phyloP scores from a whole-genome alignment of 306 rosid species.

The Dicorynia guianensis region DNA sequence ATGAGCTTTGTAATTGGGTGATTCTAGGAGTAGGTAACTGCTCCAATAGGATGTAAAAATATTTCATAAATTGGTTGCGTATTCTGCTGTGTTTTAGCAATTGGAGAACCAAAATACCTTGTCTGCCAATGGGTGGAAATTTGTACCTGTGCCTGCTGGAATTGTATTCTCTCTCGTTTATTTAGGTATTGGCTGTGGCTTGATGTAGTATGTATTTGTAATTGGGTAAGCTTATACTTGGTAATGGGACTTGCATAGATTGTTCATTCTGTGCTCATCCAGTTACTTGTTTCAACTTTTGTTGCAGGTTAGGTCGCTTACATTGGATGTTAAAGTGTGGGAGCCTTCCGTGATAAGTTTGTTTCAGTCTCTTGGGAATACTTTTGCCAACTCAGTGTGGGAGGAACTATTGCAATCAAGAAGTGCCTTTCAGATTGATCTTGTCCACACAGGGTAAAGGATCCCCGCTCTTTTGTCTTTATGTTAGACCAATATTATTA shows the following conservation, averaged over 20 bases:
- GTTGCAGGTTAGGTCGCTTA: constrained; percentile 93
- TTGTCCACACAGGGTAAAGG: constrained; percentile 85
- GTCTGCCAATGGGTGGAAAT: constrained; percentile 12
- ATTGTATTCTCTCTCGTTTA: neutral
- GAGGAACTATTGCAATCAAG: constrained; percentile 96
- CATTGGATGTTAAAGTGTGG: constrained; percentile 99
- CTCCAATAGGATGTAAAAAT: neutral
- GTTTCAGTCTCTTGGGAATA: constrained; percentile 96
- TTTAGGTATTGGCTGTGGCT: neutral
- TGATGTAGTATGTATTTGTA: neutral
- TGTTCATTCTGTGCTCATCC: constrained; percentile 15
- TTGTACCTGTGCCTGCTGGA: neutral
- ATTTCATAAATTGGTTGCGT: neutral
- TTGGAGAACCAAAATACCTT: constrained; percentile 14
- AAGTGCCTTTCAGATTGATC: constrained; percentile 90
- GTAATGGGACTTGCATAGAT: constrained; percentile 25
- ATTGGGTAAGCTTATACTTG: constrained; percentile 22
- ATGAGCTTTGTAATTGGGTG: constrained; percentile 20
- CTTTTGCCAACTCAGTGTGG: constrained; percentile 98
- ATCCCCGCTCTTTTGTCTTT: constrained; percentile 43
- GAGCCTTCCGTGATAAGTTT: constrained; percentile 95
- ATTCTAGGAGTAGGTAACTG: neutral
- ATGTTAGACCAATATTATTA: neutral
- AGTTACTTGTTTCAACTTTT: constrained; percentile 38
- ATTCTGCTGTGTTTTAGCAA: neutral